A percentile compares a stretch with the other conserved stretches of the same genome.
Conservation (phyloP, 768 basidiomycete species). For the Tulasnella sp. region DNA sequence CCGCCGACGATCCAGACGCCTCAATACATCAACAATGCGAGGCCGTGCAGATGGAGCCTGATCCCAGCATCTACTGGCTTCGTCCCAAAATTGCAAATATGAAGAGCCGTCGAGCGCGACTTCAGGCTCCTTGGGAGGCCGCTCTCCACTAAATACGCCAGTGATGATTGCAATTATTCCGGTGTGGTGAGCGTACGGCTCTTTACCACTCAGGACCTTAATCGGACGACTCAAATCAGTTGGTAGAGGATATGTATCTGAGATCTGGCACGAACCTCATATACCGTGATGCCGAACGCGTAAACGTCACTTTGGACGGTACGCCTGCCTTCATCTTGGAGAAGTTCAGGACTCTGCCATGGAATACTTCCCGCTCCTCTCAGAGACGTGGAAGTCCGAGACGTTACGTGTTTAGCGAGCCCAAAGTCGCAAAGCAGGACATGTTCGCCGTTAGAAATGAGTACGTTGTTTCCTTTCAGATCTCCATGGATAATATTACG, state of each 20-base stretch:
- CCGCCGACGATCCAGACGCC: background rate
- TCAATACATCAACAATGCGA: background rate
- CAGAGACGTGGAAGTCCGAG: background rate
- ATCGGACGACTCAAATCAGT: background rate
- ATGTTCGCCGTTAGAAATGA: background rate
- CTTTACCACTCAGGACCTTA: background rate
- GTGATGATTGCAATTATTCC: background rate
- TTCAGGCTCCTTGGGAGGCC: background rate
- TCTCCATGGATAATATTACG: background rate
- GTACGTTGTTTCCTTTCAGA: background rate
- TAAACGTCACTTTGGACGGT: background rate
- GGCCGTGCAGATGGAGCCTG: background rate
- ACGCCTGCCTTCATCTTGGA: background rate
- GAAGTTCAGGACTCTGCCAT: conserved; percentile 6
- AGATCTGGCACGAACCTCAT: background rate
- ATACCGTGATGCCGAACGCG: conserved; percentile 12
- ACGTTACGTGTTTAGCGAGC: background rate
- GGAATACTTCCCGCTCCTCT: background rate
- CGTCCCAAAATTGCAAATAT: conserved; percentile 15
- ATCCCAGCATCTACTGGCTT: background rate
- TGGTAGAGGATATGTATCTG: no score
- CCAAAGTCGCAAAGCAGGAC: conserved; percentile 8
- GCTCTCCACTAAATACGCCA: background rate
- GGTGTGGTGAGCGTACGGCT: background rate
- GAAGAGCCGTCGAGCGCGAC: background rate